Conservation (phyloP, 352 stramenopile genomes). For the Pythium sukuiense region DNA sequence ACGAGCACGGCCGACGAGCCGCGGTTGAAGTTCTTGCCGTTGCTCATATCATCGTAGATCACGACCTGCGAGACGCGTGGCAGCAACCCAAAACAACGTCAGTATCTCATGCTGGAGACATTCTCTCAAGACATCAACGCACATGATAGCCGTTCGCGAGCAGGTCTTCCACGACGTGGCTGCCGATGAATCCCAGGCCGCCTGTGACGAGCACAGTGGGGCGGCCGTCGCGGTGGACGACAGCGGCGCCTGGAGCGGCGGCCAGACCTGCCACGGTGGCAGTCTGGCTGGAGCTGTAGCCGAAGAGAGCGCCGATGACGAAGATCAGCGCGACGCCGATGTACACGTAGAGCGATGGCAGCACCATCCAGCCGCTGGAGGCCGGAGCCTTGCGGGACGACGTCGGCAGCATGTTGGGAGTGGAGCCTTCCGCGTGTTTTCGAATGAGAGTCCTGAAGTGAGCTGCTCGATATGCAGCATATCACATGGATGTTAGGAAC, state of each 20-base stretch:
- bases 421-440: constrained; percentile 3
- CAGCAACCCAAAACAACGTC: constrained; percentile 1
- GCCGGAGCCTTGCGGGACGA: constrained; percentile 27
- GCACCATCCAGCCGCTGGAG: constrained; percentile 70
- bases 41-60: constrained; percentile 89
- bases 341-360: constrained; percentile 74
- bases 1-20: constrained; percentile 67
- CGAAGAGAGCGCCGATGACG: constrained; percentile 61
- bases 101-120: neutral
- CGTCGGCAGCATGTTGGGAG: constrained; percentile 28
- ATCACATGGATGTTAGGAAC: neutral
- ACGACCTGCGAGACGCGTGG: constrained; percentile 48
- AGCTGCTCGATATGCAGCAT: constrained; percentile 10
- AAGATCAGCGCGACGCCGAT: constrained; percentile 65
- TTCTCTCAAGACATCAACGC: constrained; percentile 13
- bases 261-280: constrained; percentile 7
- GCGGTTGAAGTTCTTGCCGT: constrained; percentile 85
- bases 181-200: constrained; percentile 83
- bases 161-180: constrained; percentile 83
- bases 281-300: constrained; percentile 56
- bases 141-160: constrained; percentile 77
- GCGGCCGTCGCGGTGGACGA: constrained; percentile 36
- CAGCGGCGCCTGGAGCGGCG: constrained; percentile 26
- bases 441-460: neutral
- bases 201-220: constrained; percentile 78